Conservation (phyloP, 2,329 filamentous ascomycete genomes). For the Bertia moriformis region DNA sequence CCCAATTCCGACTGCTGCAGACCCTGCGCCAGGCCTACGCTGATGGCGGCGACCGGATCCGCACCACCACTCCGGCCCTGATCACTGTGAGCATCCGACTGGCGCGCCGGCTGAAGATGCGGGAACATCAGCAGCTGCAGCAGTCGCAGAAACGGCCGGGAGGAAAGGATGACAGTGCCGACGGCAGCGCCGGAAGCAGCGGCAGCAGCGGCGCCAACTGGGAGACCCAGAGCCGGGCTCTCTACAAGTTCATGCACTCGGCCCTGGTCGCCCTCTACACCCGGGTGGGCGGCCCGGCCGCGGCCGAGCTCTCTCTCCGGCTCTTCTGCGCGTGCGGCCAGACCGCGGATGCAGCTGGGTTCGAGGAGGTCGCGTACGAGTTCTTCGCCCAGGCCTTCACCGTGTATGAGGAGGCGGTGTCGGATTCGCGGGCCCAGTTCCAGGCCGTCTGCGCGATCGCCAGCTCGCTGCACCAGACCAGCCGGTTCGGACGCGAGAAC, state of each 20-base stretch:
- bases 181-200: neutral
- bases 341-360: constrained; percentile 77
- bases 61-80: constrained; percentile 85
- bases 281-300: constrained; percentile 47
- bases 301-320: constrained; percentile 71
- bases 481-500: constrained; percentile 89
- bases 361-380: constrained; percentile 93
- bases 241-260: constrained; percentile 93
- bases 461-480: constrained; percentile 71
- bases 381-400: constrained; percentile 98
- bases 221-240: constrained; percentile 58
- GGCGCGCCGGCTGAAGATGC: constrained; percentile 72
- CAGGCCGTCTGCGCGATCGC: constrained; percentile 93
- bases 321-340: constrained; percentile 86
- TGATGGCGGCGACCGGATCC: constrained; percentile 87
- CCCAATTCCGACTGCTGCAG: constrained; percentile 86
- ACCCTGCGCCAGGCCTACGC: constrained; percentile 72
- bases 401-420: constrained; percentile 91
- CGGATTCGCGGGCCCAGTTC: constrained; percentile 91
- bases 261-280: constrained; percentile 76
- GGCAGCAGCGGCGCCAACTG: constrained; percentile 51
- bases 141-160: constrained; percentile 39
- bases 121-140: constrained; percentile 69
- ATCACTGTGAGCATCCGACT: constrained; percentile 83
- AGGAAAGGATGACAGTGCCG: neutral